Percentiles rank a stretch among this genome's conserved stretches.
Conservation (phyloP, 306 rosid genomes). For the Pyrus betulifolia region DNA sequence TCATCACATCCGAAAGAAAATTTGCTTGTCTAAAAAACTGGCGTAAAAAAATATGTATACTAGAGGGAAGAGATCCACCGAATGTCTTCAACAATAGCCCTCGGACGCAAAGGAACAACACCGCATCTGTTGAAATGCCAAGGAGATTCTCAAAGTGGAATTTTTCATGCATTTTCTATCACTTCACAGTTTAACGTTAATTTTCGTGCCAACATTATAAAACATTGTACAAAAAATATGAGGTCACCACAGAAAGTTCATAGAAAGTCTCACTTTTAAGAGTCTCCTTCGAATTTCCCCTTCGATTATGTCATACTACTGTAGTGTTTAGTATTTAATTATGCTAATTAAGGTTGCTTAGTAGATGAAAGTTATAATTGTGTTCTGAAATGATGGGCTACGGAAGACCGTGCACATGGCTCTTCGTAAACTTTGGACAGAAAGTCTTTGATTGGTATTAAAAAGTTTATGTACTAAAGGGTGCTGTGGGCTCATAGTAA, state of each 20-base stretch:
- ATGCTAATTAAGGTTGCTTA: not conserved
- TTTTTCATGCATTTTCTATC: no score
- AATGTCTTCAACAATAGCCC: not conserved
- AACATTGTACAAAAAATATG: no score
- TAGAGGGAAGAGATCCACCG: not conserved
- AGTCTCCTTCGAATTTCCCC: no score
- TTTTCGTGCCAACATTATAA: no score
- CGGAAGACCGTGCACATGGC: slow-evolving; percentile 47
- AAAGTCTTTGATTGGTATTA: slow-evolving; percentile 15
- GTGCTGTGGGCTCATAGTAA: slow-evolving; percentile 18
- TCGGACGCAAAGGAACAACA: not conserved
- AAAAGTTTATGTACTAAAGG: slow-evolving; percentile 5
- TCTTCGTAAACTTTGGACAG: slow-evolving; percentile 3
- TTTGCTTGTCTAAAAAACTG: not conserved
- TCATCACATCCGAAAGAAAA: not conserved
- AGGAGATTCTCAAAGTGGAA: no score
- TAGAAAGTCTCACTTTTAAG: rapidly evolving
- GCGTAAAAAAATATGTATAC: not conserved
- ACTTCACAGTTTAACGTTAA: no score
- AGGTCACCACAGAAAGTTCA: rapidly evolving
- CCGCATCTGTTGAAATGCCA: not conserved
- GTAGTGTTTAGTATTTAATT: not conserved
- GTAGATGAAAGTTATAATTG: not conserved
- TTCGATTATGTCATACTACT: not conserved
- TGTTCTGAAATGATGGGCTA: not conserved